Evolutionary conservation across 2,329 filamentous ascomycete genomes (phyloP).

Genomic region (Fusarium fracticaudum): DNA sequence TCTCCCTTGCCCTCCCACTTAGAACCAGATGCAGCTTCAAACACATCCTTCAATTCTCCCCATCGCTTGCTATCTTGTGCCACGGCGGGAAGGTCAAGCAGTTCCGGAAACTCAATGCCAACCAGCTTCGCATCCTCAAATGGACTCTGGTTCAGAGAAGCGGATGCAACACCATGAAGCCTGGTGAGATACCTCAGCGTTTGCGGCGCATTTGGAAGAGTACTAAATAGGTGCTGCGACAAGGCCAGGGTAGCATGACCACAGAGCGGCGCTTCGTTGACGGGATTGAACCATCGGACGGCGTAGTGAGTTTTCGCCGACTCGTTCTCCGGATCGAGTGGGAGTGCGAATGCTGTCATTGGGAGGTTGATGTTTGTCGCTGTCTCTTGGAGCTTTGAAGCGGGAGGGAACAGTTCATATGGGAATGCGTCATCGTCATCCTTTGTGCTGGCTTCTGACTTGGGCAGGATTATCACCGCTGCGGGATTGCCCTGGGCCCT

Average conservation of each 20-base stretch:
- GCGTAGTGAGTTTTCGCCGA: slow-evolving; percentile 1
- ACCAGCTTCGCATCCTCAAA: slow-evolving; percentile 1
- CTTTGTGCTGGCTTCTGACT: no score
- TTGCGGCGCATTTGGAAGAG: neutral
- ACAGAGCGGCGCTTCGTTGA: slow-evolving; percentile 1
- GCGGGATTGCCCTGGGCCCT: slow-evolving; percentile 6
- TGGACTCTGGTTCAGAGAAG: neutral
- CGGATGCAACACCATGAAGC: slow-evolving; percentile 1
- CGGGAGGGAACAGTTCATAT: neutral
- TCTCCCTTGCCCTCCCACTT: neutral
- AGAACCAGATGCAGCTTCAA: neutral
- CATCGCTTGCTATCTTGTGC: fast-evolving
- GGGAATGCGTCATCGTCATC: neutral
- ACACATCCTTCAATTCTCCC: neutral
- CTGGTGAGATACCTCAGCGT: neutral
- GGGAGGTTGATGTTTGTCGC: neutral
- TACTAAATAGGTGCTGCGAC: neutral
- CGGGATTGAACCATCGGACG: slow-evolving; percentile 8
- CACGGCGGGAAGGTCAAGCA: neutral
- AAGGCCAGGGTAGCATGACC: slow-evolving; percentile 1
- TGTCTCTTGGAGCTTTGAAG: neutral
- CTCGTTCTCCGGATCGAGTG: neutral
- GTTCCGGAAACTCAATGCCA: slow-evolving; percentile 2
- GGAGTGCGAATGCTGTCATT: neutral
- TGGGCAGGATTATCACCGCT: neutral